Conservation (phyloP, 2,329 filamentous ascomycete species). For the Aaosphaeria pasadenensis region DNA sequence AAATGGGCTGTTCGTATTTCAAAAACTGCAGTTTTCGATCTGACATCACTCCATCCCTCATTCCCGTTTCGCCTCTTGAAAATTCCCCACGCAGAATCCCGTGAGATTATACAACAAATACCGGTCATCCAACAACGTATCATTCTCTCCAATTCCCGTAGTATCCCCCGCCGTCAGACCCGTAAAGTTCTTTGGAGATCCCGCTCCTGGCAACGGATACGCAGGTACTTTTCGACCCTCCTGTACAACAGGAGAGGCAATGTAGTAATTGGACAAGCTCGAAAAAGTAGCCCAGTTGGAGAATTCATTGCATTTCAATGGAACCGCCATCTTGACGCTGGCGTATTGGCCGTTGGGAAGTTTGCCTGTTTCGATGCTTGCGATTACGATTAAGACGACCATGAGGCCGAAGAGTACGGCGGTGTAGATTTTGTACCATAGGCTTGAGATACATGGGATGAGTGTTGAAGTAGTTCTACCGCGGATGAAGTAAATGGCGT, state of each 20-base stretch:
- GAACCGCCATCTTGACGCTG: neutral
- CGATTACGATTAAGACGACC: neutral
- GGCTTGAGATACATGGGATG: constrained; percentile 1
- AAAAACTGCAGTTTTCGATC: too few relatives aligned
- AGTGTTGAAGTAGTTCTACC: constrained; percentile 2
- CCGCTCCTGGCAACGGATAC: too few relatives aligned
- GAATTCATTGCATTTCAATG: neutral
- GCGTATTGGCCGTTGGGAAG: constrained; percentile 2
- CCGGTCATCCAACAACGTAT: too few relatives aligned
- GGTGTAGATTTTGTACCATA: constrained; percentile 7
- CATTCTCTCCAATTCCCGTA: neutral
- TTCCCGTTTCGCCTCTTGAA: neutral
- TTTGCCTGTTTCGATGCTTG: constrained; percentile 8
- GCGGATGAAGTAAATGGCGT: neutral
- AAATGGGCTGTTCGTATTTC: too few relatives aligned
- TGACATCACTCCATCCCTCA: too few relatives aligned
- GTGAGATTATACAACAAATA: neutral
- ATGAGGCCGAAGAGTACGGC: neutral
- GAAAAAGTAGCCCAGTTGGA: neutral
- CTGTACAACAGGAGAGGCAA: too few relatives aligned
- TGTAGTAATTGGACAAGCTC: too few relatives aligned
- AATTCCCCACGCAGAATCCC: neutral
- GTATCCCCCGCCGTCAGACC: neutral
- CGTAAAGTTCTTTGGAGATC: neutral
- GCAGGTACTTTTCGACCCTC: too few relatives aligned